Base-by-base conservation (phyloP, 176 grass and related monocot species). In the Bromus sterilis region DNA sequence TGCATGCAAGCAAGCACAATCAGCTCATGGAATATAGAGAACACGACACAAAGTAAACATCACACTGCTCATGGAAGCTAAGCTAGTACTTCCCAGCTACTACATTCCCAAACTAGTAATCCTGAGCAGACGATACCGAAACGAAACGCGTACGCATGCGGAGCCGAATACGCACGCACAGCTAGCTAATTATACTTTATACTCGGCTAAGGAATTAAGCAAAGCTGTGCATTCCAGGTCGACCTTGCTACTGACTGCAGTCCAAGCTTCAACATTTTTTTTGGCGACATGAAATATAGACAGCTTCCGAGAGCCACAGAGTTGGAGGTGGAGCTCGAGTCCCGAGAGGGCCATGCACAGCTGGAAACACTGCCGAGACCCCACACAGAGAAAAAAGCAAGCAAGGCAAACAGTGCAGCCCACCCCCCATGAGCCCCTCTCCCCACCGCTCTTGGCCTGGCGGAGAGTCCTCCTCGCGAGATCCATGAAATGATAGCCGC, bases 401-500 rank as follows among this genome's bases (percentile, higher is more conserved):
- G 61, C 67, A 58, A 84, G 61, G 86, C 2, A 68, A 85, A 71
- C 68, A 49, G 81, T 77, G 74, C 6, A 63, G 79, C 30, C 63
- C 56, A 23, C 25, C 49, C 39, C 51, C 57, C 56, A 8, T 15
- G 61, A 80, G 75, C 71, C 31, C 62, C 2, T 26, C 69, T 18
- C 40, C 7, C 48, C 76, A 77, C 58, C 57, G 80, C 48, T 83
- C 66, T 53, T 21, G 18, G 48, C 48, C 48, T 53, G 18, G 48
- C 48, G 7, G 48, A 1, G 20, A 53, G 35, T n/a, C 8, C 33
- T 44, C 39, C 16, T 28, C 20, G 73, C 40, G 40, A 85, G 71
- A 80, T 85, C 79, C 84, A 90, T 88, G 81, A 85, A 93, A 90
- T 87, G 76, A 79, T 83, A 78, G 57, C 29, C 39, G 14, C 2